Evolutionary conservation across 352 stramenopile genomes (phyloP), one percentile per base, ranked within the genome.

Genomic region (Phytopythium boreale): DNA sequence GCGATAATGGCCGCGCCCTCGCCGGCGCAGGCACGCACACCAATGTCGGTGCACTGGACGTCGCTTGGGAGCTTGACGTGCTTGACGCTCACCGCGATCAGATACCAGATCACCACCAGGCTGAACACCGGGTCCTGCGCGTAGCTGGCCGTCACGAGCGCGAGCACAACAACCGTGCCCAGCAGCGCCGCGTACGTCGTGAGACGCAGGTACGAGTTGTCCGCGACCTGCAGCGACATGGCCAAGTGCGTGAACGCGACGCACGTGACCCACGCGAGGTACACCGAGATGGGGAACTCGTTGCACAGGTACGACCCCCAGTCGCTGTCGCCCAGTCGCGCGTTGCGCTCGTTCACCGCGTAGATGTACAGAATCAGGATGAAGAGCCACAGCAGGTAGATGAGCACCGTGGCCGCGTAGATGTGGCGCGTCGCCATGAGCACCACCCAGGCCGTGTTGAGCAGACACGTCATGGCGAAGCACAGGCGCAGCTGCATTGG

Each of bases 211-310:
- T 72, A 92, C 46, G 53, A 66, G 19, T 87, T 68, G 43, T 68
- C 76, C 10, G 75, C 74, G 41, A 83, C 64, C 63, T 93, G 84
- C 62, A 92, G 77, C 29, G 81, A 71, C 72, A 92, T 87, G 27
- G 84, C 81, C 24, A 92, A 37, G 43, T 92, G 72, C 12, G 77
- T 82, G 59, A 91, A 88, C 51, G 81, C 79, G 12, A 80, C 66
- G 44, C 76, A 83, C 1, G 82, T 92, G 53, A 93, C 81, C 84
- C 84, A 93, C 11, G 75, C 79, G 71, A 93, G 90, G 70, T 93
- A 93, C 66, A 87, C 66, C 11, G 82, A 82, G 64, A 92, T 83
- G 15, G 85, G 79, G 22, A 92, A 63, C 59, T 92, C 81, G 51
- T 87, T 91, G 73, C 82, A 92, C 39, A 88, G 34, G 69, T 92